A percentile compares a stretch with the other conserved stretches of the same genome.
Conservation (phyloP, 225 moss, liverwort and hornwort species). For the Neckera pumila region DNA sequence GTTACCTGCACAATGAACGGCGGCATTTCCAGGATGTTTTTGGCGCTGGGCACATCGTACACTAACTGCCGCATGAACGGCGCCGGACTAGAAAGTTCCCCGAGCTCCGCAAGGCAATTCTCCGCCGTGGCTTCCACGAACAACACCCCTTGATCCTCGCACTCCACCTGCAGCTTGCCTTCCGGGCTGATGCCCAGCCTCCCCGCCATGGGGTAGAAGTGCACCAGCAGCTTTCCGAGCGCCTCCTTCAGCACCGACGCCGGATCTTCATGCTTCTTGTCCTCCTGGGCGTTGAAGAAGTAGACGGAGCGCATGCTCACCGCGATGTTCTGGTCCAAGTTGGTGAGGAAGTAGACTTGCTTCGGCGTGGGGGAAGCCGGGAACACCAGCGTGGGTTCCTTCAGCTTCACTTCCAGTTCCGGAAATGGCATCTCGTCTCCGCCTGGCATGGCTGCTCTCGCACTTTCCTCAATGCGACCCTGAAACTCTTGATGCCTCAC, state of each 20-base stretch:
- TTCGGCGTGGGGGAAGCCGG: conserved; percentile 20
- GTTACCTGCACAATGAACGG: conserved; percentile 56
- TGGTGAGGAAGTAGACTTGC: conserved; percentile 23
- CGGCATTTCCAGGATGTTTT: conserved; percentile 65
- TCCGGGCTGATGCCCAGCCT: conserved; percentile 32
- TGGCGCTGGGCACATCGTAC: conserved; percentile 41
- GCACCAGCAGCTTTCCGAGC: conserved; percentile 24
- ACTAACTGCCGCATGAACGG: conserved; percentile 65
- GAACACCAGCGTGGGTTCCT: conserved; percentile 25
- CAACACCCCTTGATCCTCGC: conserved; percentile 34
- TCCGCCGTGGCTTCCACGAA: conserved; percentile 40
- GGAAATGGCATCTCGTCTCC: not conserved
- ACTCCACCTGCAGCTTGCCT: conserved; percentile 34
- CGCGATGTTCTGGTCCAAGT: conserved; percentile 62
- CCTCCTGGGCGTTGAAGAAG: conserved; percentile 43
- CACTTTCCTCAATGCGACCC: not conserved
- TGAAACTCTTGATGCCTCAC: not conserved
- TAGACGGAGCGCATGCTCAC: conserved; percentile 50
- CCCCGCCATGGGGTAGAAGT: conserved; percentile 39
- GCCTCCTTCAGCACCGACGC: conserved; percentile 29
- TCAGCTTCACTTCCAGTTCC: conserved; percentile 12
- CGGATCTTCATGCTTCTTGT: conserved; percentile 31
- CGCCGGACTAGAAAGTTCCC: conserved; percentile 51
- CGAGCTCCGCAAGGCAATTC: conserved; percentile 44
- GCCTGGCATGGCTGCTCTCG: conserved; percentile 10